Conservation (phyloP, 805 yeast species). For the Sugiyamaella floridensis region DNA sequence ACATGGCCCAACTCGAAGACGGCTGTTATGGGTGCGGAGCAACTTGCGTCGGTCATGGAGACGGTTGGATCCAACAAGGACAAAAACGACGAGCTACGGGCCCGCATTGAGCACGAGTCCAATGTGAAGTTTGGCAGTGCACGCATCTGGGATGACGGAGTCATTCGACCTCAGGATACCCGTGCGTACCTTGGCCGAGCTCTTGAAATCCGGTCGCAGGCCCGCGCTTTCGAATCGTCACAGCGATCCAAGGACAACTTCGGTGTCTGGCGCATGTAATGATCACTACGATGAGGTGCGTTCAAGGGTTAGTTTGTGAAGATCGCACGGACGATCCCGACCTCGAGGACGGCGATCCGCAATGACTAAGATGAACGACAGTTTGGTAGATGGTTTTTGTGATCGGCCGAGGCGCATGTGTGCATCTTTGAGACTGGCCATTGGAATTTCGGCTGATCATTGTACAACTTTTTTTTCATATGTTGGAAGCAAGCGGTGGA, state of each 20-base stretch:
- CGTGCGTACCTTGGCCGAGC: conserved; percentile 27
- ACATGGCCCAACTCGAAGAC: conserved; percentile 31
- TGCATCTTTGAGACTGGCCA: too few species aligned
- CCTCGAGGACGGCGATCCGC: too few species aligned
- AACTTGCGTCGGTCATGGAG: conserved; percentile 28
- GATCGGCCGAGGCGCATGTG: too few species aligned
- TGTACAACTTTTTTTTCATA: not conserved
- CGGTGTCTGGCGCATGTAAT: conserved; percentile 30
- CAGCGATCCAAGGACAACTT: conserved; percentile 13
- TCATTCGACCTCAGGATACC: conserved; percentile 27
- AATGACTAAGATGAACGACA: too few species aligned
- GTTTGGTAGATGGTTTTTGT: too few species aligned
- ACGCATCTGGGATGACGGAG: conserved; percentile 30
- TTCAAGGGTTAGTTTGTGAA: too few species aligned
- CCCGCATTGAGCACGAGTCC: conserved; percentile 25
- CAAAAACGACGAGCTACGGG: conserved; percentile 17
- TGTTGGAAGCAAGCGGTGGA: not conserved
- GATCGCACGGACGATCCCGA: too few species aligned
- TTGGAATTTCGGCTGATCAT: not conserved
- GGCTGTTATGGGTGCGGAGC: conserved; percentile 32
- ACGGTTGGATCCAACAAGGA: conserved; percentile 24
- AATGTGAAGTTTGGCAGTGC: conserved; percentile 27
- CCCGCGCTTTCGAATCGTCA: conserved; percentile 8
- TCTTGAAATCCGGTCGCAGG: conserved; percentile 19
- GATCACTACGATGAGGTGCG: not conserved